A percentile compares a stretch with the other conserved stretches of the same genome.
Evolutionary conservation across 31 red algal genomes (phyloP).

Genomic region (Asparagopsis taxiformis): DNA sequence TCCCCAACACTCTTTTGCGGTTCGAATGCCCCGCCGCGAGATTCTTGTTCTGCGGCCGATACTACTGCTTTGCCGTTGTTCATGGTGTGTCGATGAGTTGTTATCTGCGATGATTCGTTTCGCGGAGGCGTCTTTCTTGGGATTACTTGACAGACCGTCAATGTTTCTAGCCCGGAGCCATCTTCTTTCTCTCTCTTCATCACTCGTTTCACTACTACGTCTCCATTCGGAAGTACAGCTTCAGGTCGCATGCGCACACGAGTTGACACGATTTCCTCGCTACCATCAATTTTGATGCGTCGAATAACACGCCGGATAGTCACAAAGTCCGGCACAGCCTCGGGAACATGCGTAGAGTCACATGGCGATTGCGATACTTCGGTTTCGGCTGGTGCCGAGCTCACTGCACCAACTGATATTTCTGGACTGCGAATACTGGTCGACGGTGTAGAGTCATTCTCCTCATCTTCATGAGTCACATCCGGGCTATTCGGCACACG

Average conservation of each 20-base stretch:
- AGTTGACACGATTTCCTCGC: conserved; percentile 14
- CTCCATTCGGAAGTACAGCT: conserved; percentile 40
- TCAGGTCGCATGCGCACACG: conserved; percentile 36
- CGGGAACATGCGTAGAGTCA: no score
- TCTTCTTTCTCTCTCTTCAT: conserved; percentile 48
- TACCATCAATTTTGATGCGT: conserved; percentile 32
- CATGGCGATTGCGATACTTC: no score
- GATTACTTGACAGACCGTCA: conserved; percentile 48
- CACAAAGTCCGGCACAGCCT: conserved; percentile 22
- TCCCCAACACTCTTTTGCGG: neutral
- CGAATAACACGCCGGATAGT: conserved; percentile 26
- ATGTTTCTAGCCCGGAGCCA: conserved; percentile 19
- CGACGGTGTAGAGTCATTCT: no score
- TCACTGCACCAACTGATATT: no score
- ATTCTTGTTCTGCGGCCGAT: neutral
- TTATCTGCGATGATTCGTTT: neutral
- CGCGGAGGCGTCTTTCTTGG: neutral
- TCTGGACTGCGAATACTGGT: no score
- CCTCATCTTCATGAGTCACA: no score
- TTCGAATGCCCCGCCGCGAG: neutral
- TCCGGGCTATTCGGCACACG: no score
- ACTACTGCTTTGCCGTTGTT: neutral
- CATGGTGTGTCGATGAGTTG: neutral
- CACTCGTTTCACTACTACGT: conserved; percentile 35
- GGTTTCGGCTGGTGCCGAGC: no score